Evolutionary conservation across 352 stramenopile genomes (phyloP).

Genomic region (Globisporangium paddicum): DNA sequence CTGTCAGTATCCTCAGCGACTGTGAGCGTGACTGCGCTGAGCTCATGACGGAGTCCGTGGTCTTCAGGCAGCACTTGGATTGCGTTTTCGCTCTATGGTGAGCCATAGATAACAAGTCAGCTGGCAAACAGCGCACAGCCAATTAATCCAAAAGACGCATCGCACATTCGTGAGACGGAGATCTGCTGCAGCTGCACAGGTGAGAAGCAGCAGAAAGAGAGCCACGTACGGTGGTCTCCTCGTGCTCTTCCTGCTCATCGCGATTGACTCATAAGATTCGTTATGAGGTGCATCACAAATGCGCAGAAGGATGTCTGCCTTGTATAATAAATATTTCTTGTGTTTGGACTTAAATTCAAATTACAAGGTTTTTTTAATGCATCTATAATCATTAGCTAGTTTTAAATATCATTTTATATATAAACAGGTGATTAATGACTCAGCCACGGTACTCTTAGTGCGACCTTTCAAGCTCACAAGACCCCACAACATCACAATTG

Average conservation of each 20-base stretch:
- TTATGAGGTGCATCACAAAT: neutral
- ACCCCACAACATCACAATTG: neutral
- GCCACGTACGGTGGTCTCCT: neutral
- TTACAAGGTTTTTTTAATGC: too few relatives aligned
- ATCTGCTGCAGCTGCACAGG: neutral
- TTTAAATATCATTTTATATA: neutral
- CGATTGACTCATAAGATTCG: neutral
- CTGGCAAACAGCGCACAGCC: neutral
- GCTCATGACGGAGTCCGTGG: neutral
- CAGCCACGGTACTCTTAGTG: neutral
- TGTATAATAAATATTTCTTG: neutral
- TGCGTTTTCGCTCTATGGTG: neutral
- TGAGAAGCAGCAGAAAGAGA: slow-evolving; percentile 6
- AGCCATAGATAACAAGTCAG: too few relatives aligned
- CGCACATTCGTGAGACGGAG: slow-evolving; percentile 19
- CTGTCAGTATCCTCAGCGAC: neutral
- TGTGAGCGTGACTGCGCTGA: neutral
- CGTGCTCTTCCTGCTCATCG: neutral
- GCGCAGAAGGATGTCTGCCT: neutral
- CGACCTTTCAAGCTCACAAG: neutral
- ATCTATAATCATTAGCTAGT: too few relatives aligned
- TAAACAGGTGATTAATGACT: too few relatives aligned
- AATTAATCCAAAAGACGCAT: neutral
- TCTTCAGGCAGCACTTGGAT: neutral
- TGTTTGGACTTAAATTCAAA: too few relatives aligned